Evolutionary conservation across 129 eudicot genomes (phyloP).

Genomic region (Solidago caesia): DNA sequence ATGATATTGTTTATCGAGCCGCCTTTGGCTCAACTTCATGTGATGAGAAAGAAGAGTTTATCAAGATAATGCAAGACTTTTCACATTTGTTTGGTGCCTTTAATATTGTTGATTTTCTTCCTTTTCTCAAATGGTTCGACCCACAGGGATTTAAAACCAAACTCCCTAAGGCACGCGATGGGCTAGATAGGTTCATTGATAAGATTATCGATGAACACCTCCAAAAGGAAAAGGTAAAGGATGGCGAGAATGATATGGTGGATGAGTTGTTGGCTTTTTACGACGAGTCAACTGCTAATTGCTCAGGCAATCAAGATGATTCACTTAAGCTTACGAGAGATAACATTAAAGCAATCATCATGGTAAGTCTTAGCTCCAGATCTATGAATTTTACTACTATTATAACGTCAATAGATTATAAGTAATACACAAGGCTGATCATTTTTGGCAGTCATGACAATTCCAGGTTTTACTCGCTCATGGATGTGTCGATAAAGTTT

Average conservation of each 20-base stretch:
- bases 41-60: constrained; percentile 17
- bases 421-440: too few relatives aligned
- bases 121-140: constrained; percentile 6
- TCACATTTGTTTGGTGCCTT: constrained; percentile 17
- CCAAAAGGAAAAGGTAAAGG: background rate
- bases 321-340: constrained; percentile 7
- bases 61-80: constrained; percentile 5
- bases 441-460: too few relatives aligned
- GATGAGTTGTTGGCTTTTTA: constrained; percentile 27
- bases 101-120: constrained; percentile 16
- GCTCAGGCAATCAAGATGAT: background rate
- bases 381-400: too few relatives aligned
- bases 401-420: too few relatives aligned
- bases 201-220: constrained; percentile 18
- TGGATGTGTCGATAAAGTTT: too few relatives aligned
- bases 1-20: constrained; percentile 13
- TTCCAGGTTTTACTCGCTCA: too few relatives aligned
- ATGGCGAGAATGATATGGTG: constrained; percentile 6
- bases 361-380: background rate
- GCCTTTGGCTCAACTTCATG: constrained; percentile 22
- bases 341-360: constrained; percentile 23
- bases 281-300: background rate
- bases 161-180: constrained; percentile 4
- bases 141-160: background rate
- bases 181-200: constrained; percentile 19